These are phyloP conservation scores for Pyricularia grisea DNA, from an alignment of 2,329 filamentous ascomycete species.

Conservation along the genomic window DNA sequence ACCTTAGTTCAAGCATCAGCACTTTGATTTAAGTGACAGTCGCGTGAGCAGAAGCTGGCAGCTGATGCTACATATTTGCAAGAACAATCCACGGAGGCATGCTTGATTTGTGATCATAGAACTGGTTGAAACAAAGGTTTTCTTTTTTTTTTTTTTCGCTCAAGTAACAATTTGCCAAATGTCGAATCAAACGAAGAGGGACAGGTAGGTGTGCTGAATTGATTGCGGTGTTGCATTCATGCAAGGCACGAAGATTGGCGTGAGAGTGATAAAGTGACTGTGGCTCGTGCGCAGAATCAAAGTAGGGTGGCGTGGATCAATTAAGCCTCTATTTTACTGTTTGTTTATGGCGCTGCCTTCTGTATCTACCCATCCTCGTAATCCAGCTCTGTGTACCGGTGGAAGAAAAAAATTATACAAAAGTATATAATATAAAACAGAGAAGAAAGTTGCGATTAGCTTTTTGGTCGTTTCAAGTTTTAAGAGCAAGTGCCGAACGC, in stretches of 20 bases:
- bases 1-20: too few relatives aligned
- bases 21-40: too few relatives aligned
- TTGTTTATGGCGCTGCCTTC: neutral
- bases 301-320: neutral
- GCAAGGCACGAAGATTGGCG: neutral
- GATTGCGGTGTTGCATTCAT: too few relatives aligned
- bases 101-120: too few relatives aligned
- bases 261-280: neutral
- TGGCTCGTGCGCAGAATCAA: neutral
- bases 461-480: neutral
- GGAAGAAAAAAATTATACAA: neutral
- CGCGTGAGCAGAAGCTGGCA: too few relatives aligned
- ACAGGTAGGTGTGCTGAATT: too few relatives aligned
- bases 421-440: neutral
- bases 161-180: too few relatives aligned
- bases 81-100: too few relatives aligned
- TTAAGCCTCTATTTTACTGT: neutral
- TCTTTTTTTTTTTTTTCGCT: too few relatives aligned
- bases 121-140: too few relatives aligned
- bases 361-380: neutral
- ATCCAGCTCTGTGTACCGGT: neutral
- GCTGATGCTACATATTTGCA: too few relatives aligned
- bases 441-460: neutral
- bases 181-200: too few relatives aligned
- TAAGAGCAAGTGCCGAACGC: slow-evolving; percentile 2